These are phyloP conservation scores for Hypericum perforatum DNA, from an alignment of 345 rosid genomes.

Conservation along the genomic window DNA sequence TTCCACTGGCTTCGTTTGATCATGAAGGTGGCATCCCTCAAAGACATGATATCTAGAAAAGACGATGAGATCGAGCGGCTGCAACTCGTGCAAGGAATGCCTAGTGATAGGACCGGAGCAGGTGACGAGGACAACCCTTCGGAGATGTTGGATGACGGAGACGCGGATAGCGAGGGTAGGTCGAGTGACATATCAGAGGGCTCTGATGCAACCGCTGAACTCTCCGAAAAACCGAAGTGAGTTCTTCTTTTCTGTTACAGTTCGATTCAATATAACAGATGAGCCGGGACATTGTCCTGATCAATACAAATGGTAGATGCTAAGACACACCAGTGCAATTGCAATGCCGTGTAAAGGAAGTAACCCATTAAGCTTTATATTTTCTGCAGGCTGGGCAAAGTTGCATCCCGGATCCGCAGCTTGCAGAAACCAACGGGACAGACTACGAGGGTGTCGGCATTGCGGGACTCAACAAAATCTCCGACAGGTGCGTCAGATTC, in stretches of 20 bases:
- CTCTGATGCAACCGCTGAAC: constrained; percentile 14
- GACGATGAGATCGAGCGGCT: constrained; percentile 85
- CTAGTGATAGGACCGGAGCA: constrained; percentile 16
- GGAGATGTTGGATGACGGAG: constrained; percentile 15
- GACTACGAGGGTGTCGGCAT: constrained; percentile 8
- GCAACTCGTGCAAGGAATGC: constrained; percentile 31
- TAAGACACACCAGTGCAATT: no score
- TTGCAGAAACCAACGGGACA: constrained; percentile 17
- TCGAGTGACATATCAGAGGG: constrained; percentile 34
- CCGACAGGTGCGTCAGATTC: constrained; percentile 29
- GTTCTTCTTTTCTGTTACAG: not conserved
- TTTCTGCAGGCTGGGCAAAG: constrained; percentile 17
- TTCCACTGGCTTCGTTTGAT: not conserved
- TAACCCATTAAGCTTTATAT: not conserved
- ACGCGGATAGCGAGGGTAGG: constrained; percentile 35
- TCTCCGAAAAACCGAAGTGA: constrained; percentile 30
- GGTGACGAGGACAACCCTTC: constrained; percentile 19
- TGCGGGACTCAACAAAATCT: constrained; percentile 16
- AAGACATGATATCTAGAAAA: constrained; percentile 63
- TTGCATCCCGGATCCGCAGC: constrained; percentile 16
- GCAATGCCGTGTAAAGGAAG: no score
- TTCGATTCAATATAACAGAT: no score
- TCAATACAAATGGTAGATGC: no score
- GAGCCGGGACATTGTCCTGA: no score
- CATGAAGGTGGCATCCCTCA: constrained; percentile 68